Percentiles rank a stretch among this genome's conserved stretches.
Evolutionary conservation across 176 grass and related monocot species (phyloP).

Genomic region (maize (Zea mays)): Zm-B73-REFERENCE-NAM-5.0 NC_050099.1:200148001-200148500

Average conservation of each 20-base stretch:
- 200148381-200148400: not conserved
- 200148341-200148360: not conserved
- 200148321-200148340: constrained; percentile 22
- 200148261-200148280: constrained; percentile 53
- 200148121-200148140: constrained; percentile 14
- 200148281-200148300: constrained; percentile 77
- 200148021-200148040: constrained; percentile 84
- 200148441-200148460: too few relatives aligned
- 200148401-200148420: not conserved
- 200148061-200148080: constrained; percentile 63
- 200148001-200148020: constrained; percentile 67
- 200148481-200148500: not conserved
- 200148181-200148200: not conserved
- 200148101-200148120: constrained; percentile 45
- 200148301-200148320: constrained; percentile 86
- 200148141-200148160: constrained; percentile 7
- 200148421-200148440: not conserved
- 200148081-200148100: constrained; percentile 35
- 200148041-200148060: constrained; percentile 73
- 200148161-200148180: constrained; percentile 16
- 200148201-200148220: constrained; percentile 39
- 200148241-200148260: constrained; percentile 87
- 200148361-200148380: not conserved
- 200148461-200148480: not conserved
- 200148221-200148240: constrained; percentile 83